Evolutionary conservation across 805 yeast genomes (phyloP).

Genomic region (Lipomyces sp.): DNA sequence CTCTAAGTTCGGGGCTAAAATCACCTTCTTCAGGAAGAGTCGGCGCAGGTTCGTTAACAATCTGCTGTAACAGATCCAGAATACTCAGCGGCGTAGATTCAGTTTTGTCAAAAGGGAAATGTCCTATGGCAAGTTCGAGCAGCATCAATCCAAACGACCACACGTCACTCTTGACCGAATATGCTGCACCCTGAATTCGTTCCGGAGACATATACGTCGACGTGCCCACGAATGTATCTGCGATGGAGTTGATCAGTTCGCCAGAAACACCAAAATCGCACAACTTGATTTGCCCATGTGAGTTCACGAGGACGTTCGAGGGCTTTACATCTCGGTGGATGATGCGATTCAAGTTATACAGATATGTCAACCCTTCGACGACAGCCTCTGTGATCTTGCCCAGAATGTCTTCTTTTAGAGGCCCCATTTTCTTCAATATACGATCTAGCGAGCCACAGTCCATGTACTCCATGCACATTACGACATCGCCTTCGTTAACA

Average conservation of each 20-base stretch:
- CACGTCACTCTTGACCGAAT: constrained; percentile 93
- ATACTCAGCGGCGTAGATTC: constrained; percentile 72
- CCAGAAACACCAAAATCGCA: constrained; percentile 99
- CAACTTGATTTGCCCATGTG: constrained; percentile 83
- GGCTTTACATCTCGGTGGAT: constrained; percentile 97
- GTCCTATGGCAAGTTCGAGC: constrained; percentile 85
- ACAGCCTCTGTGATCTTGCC: constrained; percentile 78
- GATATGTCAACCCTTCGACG: constrained; percentile 76
- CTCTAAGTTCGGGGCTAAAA: constrained; percentile 59
- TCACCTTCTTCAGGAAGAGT: constrained; percentile 53
- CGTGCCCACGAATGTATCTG: constrained; percentile 98
- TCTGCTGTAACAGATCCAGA: constrained; percentile 84
- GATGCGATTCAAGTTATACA: constrained; percentile 82
- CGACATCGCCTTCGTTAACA: constrained; percentile 72
- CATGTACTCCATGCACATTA: constrained; percentile 94
- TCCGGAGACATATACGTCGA: constrained; percentile 95
- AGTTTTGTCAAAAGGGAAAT: constrained; percentile 62
- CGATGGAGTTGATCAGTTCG: constrained; percentile 93
- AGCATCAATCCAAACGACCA: constrained; percentile 96
- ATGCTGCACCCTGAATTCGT: constrained; percentile 90
- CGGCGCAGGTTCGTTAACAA: constrained; percentile 93
- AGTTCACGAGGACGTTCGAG: constrained; percentile 85
- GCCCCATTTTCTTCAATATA: constrained; percentile 64
- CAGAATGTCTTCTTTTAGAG: constrained; percentile 69
- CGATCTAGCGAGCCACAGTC: constrained; percentile 92